Base-by-base conservation (phyloP, 2,329 filamentous ascomycete species). In the Hawksworthiomyces lignivorus region DNA sequence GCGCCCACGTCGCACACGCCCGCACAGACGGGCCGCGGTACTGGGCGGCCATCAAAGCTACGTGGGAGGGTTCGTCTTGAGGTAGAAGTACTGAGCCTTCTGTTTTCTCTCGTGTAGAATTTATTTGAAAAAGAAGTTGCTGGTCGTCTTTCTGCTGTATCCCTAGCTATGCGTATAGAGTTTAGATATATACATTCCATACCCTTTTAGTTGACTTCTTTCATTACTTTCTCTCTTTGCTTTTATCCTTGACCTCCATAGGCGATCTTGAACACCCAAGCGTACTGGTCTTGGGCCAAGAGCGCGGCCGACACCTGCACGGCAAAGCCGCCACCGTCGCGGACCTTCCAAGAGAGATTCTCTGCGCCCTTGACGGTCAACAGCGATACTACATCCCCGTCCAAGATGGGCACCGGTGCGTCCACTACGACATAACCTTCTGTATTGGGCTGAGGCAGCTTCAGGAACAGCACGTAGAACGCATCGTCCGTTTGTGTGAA, bases 1-100 rank as follows among this genome's bases (percentile, higher is more conserved):
- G 66, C 4, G 57, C 58, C 19, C 75, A 79, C 54, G 73, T 77
- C 19, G 63, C 69, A 15, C 71, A 75, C 45, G 62, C 64, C 44
- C 63, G 67, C 46, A 51, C 52, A 0, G 67, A 77, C 44, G 56
- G 57, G 20, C 54, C 59, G 34, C 58, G 72, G 41, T 79, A 79
- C 51, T 77, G 75, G 74, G 50, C 48, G 5, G 54, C 63, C 17
- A 61, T 77, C 3, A 62, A 51, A 30, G 61, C 67, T 42, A 62
- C 63, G 1, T 78, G 73, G 73, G 54, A 62, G 27, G 61, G 55
- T n/a, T n/a, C n/a, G n/a, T n/a, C n/a, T n/a, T n/a, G n/a, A n/a
- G n/a, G n/a, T n/a, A n/a, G n/a, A n/a, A n/a, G n/a, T n/a, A n/a
- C n/a, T n/a, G n/a, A n/a, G n/a, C n/a, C 11, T 32, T 19, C 15